Percentiles rank a stretch among this genome's conserved stretches.
These are phyloP conservation scores for Neurospora sp. DNA, from an alignment of 495 filamentous ascomycete species.

Conservation along the genomic window DNA sequence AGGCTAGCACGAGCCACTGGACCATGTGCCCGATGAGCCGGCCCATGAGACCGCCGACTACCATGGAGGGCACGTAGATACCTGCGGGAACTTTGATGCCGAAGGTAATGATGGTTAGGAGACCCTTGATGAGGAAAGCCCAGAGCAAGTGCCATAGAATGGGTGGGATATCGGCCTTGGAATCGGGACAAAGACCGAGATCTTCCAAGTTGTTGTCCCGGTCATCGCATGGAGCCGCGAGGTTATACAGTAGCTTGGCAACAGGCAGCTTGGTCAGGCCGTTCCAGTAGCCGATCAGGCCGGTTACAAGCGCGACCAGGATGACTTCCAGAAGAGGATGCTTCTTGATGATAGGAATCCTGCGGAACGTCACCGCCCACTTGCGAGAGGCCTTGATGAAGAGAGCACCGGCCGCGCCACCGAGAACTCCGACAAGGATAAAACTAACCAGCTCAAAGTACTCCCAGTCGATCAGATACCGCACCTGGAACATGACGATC, in stretches of 20 bases:
- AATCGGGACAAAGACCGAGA: conserved; percentile 65
- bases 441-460: conserved; percentile 86
- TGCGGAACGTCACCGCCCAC: conserved; percentile 84
- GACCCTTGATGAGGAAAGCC: conserved; percentile 82
- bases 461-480: conserved; percentile 87
- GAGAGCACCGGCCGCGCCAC: conserved; percentile 74
- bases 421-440: conserved; percentile 72
- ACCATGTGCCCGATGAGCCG: conserved; percentile 78
- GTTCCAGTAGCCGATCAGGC: conserved; percentile 87
- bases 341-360: conserved; percentile 67
- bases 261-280: conserved; percentile 80
- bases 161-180: conserved; percentile 60
- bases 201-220: conserved; percentile 46
- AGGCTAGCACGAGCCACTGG: conserved; percentile 69
- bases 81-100: conserved; percentile 93
- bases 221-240: conserved; percentile 71
- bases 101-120: conserved; percentile 81
- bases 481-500: conserved; percentile 90
- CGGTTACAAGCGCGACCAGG: conserved; percentile 78
- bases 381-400: conserved; percentile 92
- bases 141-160: conserved; percentile 58
- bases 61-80: conserved; percentile 98
- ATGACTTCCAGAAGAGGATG: conserved; percentile 81
- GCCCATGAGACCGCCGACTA: conserved; percentile 88
- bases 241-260: conserved; percentile 79